Evolutionary conservation across 2,329 filamentous ascomycete genomes (phyloP).

Genomic region (Neoscytalidium dimidiatum): DNA sequence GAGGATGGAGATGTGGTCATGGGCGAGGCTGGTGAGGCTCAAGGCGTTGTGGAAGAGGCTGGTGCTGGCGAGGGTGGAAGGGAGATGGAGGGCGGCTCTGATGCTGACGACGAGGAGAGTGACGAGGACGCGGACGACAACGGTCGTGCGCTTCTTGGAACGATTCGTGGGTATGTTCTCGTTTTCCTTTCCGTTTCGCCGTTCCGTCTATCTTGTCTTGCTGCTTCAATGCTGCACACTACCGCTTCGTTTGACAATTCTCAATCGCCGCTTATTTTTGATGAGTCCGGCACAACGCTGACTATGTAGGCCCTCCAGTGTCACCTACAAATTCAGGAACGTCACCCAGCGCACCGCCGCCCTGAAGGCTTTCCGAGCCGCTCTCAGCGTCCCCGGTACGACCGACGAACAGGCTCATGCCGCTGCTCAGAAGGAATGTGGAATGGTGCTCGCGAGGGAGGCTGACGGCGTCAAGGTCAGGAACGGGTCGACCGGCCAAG

Average conservation of each 20-base stretch:
- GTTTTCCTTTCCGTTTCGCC: background rate
- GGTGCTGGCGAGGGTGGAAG: background rate
- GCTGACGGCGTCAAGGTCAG: background rate
- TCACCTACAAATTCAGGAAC: background rate
- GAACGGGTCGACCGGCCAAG: background rate
- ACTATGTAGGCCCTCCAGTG: background rate
- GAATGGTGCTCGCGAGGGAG: background rate
- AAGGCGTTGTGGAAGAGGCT: background rate
- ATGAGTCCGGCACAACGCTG: background rate
- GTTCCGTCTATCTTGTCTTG: background rate
- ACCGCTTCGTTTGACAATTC: no score
- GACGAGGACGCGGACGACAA: background rate
- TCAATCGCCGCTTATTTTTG: background rate
- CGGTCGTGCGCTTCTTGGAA: background rate
- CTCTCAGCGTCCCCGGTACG: background rate
- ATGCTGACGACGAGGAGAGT: background rate
- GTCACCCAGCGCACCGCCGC: background rate
- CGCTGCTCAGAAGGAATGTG: background rate
- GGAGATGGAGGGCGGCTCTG: background rate
- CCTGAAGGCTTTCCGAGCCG: background rate
- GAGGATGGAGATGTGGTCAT: background rate
- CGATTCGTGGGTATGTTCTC: background rate
- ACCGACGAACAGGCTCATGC: background rate
- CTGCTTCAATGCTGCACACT: no score
- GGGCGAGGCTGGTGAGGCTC: no score